Base-by-base conservation (phyloP, 2,329 filamentous ascomycete species). In the Cladosporium austrohemisphaericum region DNA sequence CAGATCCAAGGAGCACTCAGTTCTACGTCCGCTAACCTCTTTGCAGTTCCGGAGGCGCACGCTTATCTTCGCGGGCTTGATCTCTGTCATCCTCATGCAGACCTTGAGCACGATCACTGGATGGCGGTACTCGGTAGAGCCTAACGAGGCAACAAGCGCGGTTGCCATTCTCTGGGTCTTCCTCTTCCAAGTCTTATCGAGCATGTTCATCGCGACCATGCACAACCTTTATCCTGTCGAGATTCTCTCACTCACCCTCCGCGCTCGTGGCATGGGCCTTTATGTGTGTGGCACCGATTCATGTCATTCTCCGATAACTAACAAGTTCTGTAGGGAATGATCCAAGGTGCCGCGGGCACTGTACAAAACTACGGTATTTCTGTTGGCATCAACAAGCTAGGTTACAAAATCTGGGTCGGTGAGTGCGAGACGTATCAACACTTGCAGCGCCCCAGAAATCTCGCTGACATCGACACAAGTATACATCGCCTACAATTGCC, bases 341-440 rank as follows among this genome's bases (percentile, higher is more conserved):
- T 75, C 14, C 71, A 75, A 57, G 70, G 71, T 16, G 69, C 62
- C 9, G 70, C 71, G 4, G 69, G 71, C 14, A 69, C 71, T 2
- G 65, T 70, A 2, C 68, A 74, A 52, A 70, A 60, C 16, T 75
- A 76, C 49, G 74, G 73, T 4, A 76, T 77, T 44, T 67, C 67
- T 1, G 66, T 76, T 9, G 74, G 72, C 1, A 74, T 77, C 44
- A 52, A 61, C 10, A 71, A 73, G 51, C 55, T 76, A 0, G 72
- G 72, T 0, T 77, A 76, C 53, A 76, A 75, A 63, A 75, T 76
- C 37, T 76, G 73, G 72, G 68, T 68, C 41, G 66, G n/a, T n/a
- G n/a, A n/a, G n/a, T n/a, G n/a, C n/a, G n/a, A n/a, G n/a, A n/a
- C n/a, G n/a, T n/a, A n/a, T n/a, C n/a, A n/a, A n/a, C n/a, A n/a